Conservation (phyloP, 2,329 filamentous ascomycete species). For the Biscogniauxia mediterranea region DNA sequence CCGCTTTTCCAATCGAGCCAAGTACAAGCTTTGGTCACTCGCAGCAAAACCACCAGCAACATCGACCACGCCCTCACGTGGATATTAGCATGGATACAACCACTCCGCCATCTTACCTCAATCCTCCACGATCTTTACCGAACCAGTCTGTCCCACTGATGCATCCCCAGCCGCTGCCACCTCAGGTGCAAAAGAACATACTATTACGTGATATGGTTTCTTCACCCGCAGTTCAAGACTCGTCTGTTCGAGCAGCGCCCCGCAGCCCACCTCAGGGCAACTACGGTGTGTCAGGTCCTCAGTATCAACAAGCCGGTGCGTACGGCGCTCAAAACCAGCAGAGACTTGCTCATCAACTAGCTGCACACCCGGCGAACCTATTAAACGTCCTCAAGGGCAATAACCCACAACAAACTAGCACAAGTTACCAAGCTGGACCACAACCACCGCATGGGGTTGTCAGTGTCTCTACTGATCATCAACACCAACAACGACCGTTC, state of each 20-base stretch:
- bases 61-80: conserved; percentile 27
- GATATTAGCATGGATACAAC: conserved; percentile 24
- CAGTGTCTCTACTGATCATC: conserved; percentile 8
- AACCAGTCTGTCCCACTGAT: conserved; percentile 33
- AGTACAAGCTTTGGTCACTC: conserved; percentile 17
- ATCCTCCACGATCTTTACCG: conserved; percentile 10
- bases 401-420: conserved; percentile 11
- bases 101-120: conserved; percentile 11
- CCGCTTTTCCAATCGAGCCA: conserved; percentile 46
- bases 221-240: conserved; percentile 35
- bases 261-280: conserved; percentile 21
- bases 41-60: conserved; percentile 20
- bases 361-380: conserved; percentile 32
- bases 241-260: conserved; percentile 14
- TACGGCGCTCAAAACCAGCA: conserved; percentile 12
- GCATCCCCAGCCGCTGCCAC: conserved; percentile 52
- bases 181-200: conserved; percentile 53
- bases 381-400: conserved; percentile 42
- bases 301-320: conserved; percentile 14
- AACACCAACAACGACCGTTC: conserved; percentile 15
- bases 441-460: conserved; percentile 7
- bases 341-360: conserved; percentile 20
- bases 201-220: conserved; percentile 42
- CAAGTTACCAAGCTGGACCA: conserved; percentile 12
- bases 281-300: conserved; percentile 12